Percentiles rank a stretch among this genome's conserved stretches.
Conservation (phyloP, 371 early-diverging fungal genomes). For the Choanephora cucurbitarum region DNA sequence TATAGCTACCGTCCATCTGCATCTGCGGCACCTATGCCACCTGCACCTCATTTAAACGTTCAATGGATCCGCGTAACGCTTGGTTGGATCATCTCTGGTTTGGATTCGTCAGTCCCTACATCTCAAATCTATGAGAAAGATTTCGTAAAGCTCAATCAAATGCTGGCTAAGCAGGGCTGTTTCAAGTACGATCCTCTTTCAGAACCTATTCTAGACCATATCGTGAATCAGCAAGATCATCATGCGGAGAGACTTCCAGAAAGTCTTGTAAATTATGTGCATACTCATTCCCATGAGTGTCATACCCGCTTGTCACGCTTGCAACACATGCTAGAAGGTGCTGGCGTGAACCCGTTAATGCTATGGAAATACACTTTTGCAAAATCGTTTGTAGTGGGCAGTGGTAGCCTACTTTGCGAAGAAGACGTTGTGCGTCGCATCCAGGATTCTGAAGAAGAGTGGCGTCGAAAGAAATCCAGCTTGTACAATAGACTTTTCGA, state of each 20-base stretch:
- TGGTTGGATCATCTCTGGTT: constrained; percentile 42
- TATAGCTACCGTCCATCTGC: constrained; percentile 13
- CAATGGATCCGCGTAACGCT: constrained; percentile 43
- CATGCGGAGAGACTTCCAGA: constrained; percentile 8
- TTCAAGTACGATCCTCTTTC: constrained; percentile 47
- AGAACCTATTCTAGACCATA: constrained; percentile 40
- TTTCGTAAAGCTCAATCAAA: constrained; percentile 26
- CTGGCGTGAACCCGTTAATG: constrained; percentile 44
- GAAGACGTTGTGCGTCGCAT: constrained; percentile 51
- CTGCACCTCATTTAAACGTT: constrained; percentile 30
- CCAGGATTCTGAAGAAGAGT: constrained; percentile 48
- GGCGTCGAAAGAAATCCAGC: constrained; percentile 36
- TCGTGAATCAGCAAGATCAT: constrained; percentile 24
- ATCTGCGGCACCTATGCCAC: constrained; percentile 12
- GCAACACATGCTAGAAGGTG: constrained; percentile 46
- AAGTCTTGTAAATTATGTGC: constrained; percentile 31
- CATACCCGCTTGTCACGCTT: constrained; percentile 41
- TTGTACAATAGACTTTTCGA: constrained; percentile 9
- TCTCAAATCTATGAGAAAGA: constrained; percentile 37
- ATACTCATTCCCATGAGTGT: constrained; percentile 47
- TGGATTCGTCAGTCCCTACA: constrained; percentile 20
- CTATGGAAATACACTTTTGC: constrained; percentile 55
- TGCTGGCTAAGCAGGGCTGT: constrained; percentile 32
- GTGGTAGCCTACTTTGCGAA: constrained; percentile 39
- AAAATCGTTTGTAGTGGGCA: constrained; percentile 41